Evolutionary conservation across 768 basidiomycete species (phyloP), one percentile per base, ranked within the genome.

Genomic region (Phanerochaete carnosa): DNA sequence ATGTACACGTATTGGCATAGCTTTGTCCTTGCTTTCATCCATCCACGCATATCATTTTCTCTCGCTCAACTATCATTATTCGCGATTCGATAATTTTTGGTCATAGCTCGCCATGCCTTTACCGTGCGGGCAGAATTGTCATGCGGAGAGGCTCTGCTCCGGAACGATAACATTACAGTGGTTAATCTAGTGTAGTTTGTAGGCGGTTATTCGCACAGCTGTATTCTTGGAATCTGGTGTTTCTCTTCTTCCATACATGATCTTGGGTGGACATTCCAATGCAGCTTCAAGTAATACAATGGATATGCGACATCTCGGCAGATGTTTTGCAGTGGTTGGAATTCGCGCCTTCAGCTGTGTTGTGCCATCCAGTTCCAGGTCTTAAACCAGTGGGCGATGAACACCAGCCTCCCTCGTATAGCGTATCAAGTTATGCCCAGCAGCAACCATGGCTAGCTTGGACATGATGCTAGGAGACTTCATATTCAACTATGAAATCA

Each of bases 1-100:
- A 43, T 39, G 43, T 26, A 16, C 16, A 29, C 52, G 22, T 11
- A 16, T 30, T 43, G n/a, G 57, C 57, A 58, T 58, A 58, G 57
- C 57, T 51, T 58, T 58, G 57, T 43, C 57, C 57, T 58, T 58
- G 57, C 49, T 58, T 30, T 35, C 33, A 32, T 22, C 33, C n/a
- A 53, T 16, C 7, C 52, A 49, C 19, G 9, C 28, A 25, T 25
- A 49, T 19, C 7, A 8, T 25, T 25, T 9, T 53, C 32, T 6
- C 19, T 53, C 52, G 12, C 32, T 23, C 49, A 50, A 53, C 22
- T 53, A 32, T 43, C 39, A 8, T 43, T 43, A 49, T 49, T 26
- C 47, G 28, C 47, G 9, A 5, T 49, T 11, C n/a, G n/a, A 19
- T 19, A 35, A 35, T 7, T 35, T 7, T 35, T 35, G 33, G 33